phyloP scores from a whole-genome alignment of 2,329 filamentous ascomycete species.

The Atkinsonella hypoxylon region DNA sequence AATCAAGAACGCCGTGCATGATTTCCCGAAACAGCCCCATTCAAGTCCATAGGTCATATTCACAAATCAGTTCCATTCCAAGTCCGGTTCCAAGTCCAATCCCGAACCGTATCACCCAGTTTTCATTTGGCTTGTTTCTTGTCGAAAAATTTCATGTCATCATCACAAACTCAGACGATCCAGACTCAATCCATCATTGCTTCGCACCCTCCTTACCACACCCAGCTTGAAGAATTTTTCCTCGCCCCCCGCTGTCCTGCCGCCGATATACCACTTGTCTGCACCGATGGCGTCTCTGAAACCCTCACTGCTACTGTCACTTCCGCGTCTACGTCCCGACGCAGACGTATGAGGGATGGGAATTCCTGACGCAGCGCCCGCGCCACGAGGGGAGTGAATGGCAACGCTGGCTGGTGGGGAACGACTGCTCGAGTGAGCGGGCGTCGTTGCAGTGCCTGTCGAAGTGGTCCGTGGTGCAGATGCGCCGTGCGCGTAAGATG shows the following conservation, averaged over 20 bases:
- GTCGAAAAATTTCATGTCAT: not conserved
- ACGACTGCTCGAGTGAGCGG: conserved; percentile 14
- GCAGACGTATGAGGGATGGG: conserved; percentile 29
- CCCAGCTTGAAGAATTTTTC: conserved; percentile 73
- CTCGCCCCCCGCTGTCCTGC: conserved; percentile 62
- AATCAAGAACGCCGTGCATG: conserved; percentile 1
- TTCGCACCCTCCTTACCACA: conserved; percentile 60
- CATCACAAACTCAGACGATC: conserved; percentile 62
- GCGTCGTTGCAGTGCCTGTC: conserved; percentile 12
- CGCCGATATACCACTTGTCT: conserved; percentile 76
- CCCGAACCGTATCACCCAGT: too few species aligned
- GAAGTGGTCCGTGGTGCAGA: conserved; percentile 13
- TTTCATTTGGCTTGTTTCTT: too few species aligned
- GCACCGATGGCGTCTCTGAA: conserved; percentile 60
- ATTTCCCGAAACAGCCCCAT: not conserved
- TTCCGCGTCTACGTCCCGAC: conserved; percentile 45
- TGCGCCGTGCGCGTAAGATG: conserved; percentile 12
- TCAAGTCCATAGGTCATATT: conserved; percentile 1
- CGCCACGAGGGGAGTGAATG: conserved; percentile 18
- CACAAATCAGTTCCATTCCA: not conserved
- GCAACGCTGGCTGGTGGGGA: conserved; percentile 17
- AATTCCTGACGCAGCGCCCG: conserved; percentile 12
- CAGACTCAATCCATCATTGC: conserved; percentile 61
- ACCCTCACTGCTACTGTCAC: conserved; percentile 63
- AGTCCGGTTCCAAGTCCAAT: not conserved